These are phyloP conservation scores for Strobilomyces echinocephalus DNA, from an alignment of 768 basidiomycete species.

Conservation along the genomic window DNA sequence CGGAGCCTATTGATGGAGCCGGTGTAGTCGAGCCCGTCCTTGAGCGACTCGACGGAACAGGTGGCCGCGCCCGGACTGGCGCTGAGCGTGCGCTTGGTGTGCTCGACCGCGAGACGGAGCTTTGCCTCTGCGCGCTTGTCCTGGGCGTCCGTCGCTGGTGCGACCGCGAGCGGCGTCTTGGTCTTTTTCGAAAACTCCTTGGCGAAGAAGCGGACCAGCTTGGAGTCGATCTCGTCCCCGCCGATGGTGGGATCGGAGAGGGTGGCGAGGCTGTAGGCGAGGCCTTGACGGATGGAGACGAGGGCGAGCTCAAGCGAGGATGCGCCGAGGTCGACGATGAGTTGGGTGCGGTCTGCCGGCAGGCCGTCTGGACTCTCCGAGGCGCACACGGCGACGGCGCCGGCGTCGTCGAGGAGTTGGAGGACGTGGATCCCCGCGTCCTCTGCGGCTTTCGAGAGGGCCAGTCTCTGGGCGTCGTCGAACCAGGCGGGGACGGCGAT, in stretches of 20 bases:
- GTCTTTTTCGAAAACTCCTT: constrained; percentile 98
- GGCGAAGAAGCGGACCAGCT: constrained; percentile 86
- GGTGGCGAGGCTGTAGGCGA: constrained; percentile 59
- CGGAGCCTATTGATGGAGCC: constrained; percentile 57
- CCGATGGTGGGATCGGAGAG: constrained; percentile 45
- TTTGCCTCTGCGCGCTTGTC: constrained; percentile 92
- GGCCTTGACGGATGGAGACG: constrained; percentile 71
- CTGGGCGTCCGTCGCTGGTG: constrained; percentile 48
- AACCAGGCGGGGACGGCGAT: constrained; percentile 80
- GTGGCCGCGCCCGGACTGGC: constrained; percentile 85
- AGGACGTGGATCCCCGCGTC: constrained; percentile 81
- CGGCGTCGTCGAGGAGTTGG: constrained; percentile 85
- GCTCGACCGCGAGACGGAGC: constrained; percentile 86
- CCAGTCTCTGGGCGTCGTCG: constrained; percentile 58
- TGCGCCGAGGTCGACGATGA: constrained; percentile 77
- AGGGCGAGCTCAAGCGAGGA: constrained; percentile 67
- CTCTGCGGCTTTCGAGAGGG: constrained; percentile 66
- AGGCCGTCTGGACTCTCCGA: constrained; percentile 41
- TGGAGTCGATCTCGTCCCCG: constrained; percentile 72
- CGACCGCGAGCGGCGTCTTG: constrained; percentile 64
- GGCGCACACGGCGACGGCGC: constrained; percentile 59
- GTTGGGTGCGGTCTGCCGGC: constrained; percentile 63
- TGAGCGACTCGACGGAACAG: constrained; percentile 89
- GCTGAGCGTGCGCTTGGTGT: constrained; percentile 89
- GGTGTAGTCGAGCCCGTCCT: constrained; percentile 89